Base-by-base conservation (phyloP, 768 basidiomycete genomes). In the Epithele typhae region DNA sequence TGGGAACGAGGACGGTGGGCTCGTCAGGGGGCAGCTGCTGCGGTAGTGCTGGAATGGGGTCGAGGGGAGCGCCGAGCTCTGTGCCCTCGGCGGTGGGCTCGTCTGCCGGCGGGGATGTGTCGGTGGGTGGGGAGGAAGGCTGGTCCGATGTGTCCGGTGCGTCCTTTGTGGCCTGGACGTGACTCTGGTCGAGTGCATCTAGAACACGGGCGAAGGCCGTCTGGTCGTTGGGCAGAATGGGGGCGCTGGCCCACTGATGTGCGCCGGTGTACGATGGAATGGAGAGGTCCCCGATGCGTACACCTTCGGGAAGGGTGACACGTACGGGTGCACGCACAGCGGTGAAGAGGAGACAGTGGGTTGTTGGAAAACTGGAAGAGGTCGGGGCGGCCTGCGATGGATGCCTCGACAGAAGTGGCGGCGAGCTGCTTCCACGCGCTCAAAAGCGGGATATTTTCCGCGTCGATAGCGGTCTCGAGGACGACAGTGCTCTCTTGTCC, bases 321-420 rank as follows among this genome's bases (percentile, higher is more conserved):
- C 25, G 14, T 5, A 45, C 30, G 32, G 17, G 24, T 12, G 22
- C 25, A 5, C 38, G 47, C 3, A 56, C 39, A 30, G 51, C 54
- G 39, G 54, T 51, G 24, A 49, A 52, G 22, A 52, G 34, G 0
- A 56, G 37, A 17, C 51, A 52, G 18, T 52, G 37, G n/a, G 14
- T 42, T 32, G 42, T 49, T 37, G n/a, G 39, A 45, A 15, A 56
- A 56, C 1, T 42, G 35, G 27, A 44, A 42, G 17, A 45, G 19
- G 6, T 33, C 37, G 0, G 51, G 23, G 11, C 45, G 21, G 5
- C 37, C 33, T 0, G 45, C 40, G 4, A 46, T 21, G 14, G 43
- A 17, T 2, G 43, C 45, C 23, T 56, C 54, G 24, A 52, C 48
- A 24, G 43, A 49, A 35, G 19, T 25, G 3, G 51, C 41, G 9